Evolutionary conservation across 495 filamentous ascomycete genomes (phyloP), one percentile per base, ranked within the genome.

Genomic region (Aspergillus sclerotioniger): DNA sequence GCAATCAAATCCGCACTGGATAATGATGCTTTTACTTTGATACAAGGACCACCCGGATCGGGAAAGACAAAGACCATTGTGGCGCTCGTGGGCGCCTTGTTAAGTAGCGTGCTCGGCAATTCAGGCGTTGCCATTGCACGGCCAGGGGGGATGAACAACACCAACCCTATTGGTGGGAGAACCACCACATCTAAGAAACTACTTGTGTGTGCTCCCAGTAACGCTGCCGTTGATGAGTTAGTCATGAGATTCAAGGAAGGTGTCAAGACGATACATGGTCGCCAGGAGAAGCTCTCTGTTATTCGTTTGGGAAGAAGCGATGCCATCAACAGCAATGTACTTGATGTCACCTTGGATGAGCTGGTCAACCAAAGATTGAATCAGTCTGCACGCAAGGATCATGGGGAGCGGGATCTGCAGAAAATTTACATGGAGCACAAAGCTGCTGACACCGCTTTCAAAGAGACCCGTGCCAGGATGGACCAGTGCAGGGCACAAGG

Each of bases 51-150:
- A 50, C 94, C 94, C 1, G 94, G 94, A 66, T 94, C 93, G 4
- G 94, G 94, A 65, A 98, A 98, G 73, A 98, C 94, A 0, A 98
- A 98, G 69, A 98, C 94, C 0, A 98, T 98, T 54, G 84, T 96
- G 57, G 94, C 93, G 47, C 96, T 98, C 76, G 91, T 96, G 13
- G 94, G 94, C 44, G 90, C 91, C 58, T 78, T 98, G 8, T 65
- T 98, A 12, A 90, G 84, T 5, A 79, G 80, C 45, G 75, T 63
- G n/a, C 75, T 91, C 69, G 67, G 62, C 58, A 64, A 80, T 69
- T 56, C 74, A 59, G 81, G 78, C 8, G 76, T 80, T 5, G 62
- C 77, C 35, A 79, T 86, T 48, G 70, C 70, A 31, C 77, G 79
- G 20, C 82, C 85, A 6, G 76, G 72, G 3, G 65, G 57, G 2